Base-by-base conservation (phyloP, 768 basidiomycete genomes). In the Paxillus ammoniavirescens region DNA sequence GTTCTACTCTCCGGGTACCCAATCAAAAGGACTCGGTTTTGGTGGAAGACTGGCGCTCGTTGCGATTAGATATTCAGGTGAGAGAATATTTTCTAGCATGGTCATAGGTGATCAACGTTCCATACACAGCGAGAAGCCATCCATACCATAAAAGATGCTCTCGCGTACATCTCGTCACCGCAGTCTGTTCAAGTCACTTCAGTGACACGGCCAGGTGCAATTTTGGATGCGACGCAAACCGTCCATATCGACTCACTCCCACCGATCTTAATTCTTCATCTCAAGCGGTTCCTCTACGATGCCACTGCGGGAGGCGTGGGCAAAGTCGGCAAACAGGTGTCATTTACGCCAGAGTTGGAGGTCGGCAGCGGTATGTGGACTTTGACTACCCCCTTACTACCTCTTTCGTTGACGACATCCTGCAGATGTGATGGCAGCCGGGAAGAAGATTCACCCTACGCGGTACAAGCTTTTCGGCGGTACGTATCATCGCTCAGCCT, bases 231-330 rank as follows among this genome's bases (percentile, higher is more conserved):
- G 7, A 81, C 73, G 0, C 86, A 87, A 64, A 82, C 81, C 46
- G 79, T 85, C 4, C 82, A 88, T 50, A 84, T 98, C 52, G 95
- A 97, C 30, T 76, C 82, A 0, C 78, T 94, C 8, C 95, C 95
- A 3, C 85, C 86, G 0, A 82, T 96, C 10, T 76, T 98, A 45
- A 83, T 96, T 26, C 75, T 97, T 15, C 94, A 97, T 64, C 77
- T 97, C 65, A 97, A 98, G 71, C 74, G 95, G 38, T 98, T 98
- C 75, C 76, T 84, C 47, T 98, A 94, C 65, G 94, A 95, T 62
- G 80, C 82, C 4, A 74, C 72, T 13, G 82, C 82, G 0, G 82
- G 82, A 12, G 90, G 87, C 26, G 91, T 92, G 2, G 87, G 89
- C 46, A 99, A 99, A 73, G 82, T 89, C 38, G 82, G 81, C 48